phyloP scores from a whole-genome alignment of 2,329 filamentous ascomycete genomes.

The Pseudocercospora fijiensis region DNA sequence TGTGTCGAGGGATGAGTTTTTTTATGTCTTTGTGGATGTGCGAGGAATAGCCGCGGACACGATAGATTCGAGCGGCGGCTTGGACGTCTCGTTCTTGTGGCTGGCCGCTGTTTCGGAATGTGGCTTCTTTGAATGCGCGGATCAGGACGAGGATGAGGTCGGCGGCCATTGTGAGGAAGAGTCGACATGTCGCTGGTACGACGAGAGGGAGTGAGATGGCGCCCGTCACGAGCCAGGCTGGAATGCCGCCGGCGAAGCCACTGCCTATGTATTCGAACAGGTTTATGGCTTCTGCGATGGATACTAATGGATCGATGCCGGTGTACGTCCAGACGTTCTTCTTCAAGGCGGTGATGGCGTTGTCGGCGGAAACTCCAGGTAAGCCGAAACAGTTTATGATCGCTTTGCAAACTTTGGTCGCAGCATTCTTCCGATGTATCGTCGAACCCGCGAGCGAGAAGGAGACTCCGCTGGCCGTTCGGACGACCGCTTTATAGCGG shows the following conservation, averaged over 20 bases:
- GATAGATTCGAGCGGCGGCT: slow-evolving; percentile 26
- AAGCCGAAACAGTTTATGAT: slow-evolving; percentile 32
- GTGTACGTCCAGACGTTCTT: slow-evolving; percentile 27
- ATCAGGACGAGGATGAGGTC: slow-evolving; percentile 39
- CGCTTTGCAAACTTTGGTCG: slow-evolving; percentile 27
- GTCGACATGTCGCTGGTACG: slow-evolving; percentile 36
- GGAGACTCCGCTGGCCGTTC: slow-evolving; percentile 27
- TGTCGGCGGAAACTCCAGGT: slow-evolving; percentile 23
- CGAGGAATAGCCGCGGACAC: slow-evolving; percentile 22
- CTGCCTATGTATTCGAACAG: slow-evolving; percentile 27
- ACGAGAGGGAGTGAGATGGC: slow-evolving; percentile 27
- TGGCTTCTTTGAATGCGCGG: slow-evolving; percentile 33
- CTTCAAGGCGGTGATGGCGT: slow-evolving; percentile 26
- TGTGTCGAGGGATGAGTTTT: slow-evolving; percentile 22
- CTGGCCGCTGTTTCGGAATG: slow-evolving; percentile 21
- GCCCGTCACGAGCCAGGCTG: slow-evolving; percentile 32
- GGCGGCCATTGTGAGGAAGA: slow-evolving; percentile 38
- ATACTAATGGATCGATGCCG: slow-evolving; percentile 21
- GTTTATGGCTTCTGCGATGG: slow-evolving; percentile 24
- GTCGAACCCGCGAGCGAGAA: slow-evolving; percentile 25
- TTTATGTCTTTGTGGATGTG: slow-evolving; percentile 28
- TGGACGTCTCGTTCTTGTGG: slow-evolving; percentile 27
- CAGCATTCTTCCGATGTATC: slow-evolving; percentile 28
- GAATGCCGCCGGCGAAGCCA: slow-evolving; percentile 31
- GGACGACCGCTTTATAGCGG: slow-evolving; percentile 33